Evolutionary conservation across 371 early-diverging fungal species (phyloP).

Genomic region (Mucor saturninus): DNA sequence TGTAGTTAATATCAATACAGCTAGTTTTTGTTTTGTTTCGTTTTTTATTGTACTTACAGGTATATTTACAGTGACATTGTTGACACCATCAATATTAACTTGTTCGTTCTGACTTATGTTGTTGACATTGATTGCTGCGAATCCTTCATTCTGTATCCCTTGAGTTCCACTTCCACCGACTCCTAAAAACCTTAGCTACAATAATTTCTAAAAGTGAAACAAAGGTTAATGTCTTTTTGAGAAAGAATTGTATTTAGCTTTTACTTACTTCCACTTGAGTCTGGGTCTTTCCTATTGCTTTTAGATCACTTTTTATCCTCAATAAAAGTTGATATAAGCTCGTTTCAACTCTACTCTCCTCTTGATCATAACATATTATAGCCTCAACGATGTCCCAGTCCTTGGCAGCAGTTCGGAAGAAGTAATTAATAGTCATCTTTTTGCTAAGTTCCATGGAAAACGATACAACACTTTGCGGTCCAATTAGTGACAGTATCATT

Average conservation of each 20-base stretch:
- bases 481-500: constrained; percentile 4
- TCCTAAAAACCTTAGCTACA: constrained; percentile 15
- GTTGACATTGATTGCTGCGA: constrained; percentile 8
- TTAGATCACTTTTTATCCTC: constrained; percentile 10
- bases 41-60: constrained; percentile 3
- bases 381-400: constrained; percentile 10
- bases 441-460: constrained; percentile 6
- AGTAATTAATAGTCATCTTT: constrained; percentile 5
- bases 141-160: constrained; percentile 11
- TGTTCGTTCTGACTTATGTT: constrained; percentile 12
- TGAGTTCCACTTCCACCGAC: constrained; percentile 10
- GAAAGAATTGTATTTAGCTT: constrained; percentile 17
- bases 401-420: constrained; percentile 7
- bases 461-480: constrained; percentile 4
- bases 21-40: constrained; percentile 6
- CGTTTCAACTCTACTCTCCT: not conserved
- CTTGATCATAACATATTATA: constrained; percentile 2
- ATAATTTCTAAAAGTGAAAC: constrained; percentile 12
- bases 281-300: constrained; percentile 7
- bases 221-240: constrained; percentile 14
- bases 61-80: not conserved
- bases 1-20: not conserved
- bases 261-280: constrained; percentile 13
- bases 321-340: constrained; percentile 4
- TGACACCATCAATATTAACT: constrained; percentile 1